phyloP scores from a whole-genome alignment of 2,329 filamentous ascomycete genomes.

The Geosmithia morbida region DNA sequence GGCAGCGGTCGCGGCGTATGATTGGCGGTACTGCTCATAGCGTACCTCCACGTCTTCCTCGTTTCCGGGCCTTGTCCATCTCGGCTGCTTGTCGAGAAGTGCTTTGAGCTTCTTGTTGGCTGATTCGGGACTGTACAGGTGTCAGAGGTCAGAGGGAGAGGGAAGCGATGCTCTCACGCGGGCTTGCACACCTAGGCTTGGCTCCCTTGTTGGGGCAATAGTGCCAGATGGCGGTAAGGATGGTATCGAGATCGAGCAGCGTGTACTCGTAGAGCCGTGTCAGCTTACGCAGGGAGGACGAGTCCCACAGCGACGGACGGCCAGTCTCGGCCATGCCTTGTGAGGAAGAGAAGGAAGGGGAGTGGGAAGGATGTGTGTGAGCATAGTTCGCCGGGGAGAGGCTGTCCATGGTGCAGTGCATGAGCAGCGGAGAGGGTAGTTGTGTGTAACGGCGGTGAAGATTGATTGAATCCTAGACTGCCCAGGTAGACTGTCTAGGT shows the following conservation, averaged over 20 bases:
- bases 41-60: slow-evolving; percentile 36
- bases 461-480: too few relatives aligned
- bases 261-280: slow-evolving; percentile 43
- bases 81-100: slow-evolving; percentile 42
- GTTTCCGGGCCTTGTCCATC: slow-evolving; percentile 38
- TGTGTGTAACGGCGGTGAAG: too few relatives aligned
- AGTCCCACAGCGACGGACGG: slow-evolving; percentile 41
- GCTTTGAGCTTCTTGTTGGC: slow-evolving; percentile 42
- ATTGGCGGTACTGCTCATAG: slow-evolving; percentile 26
- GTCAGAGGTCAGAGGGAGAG: background rate
- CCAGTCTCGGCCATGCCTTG: slow-evolving; percentile 16
- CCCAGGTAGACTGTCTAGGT: too few relatives aligned
- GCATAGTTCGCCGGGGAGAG: too few relatives aligned
- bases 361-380: too few relatives aligned
- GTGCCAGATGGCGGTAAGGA: slow-evolving; percentile 28
- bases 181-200: slow-evolving; percentile 25
- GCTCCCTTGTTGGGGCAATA: slow-evolving; percentile 21
- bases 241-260: slow-evolving; percentile 33
- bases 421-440: too few relatives aligned
- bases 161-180: slow-evolving; percentile 5
- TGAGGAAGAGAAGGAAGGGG: too few relatives aligned
- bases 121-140: slow-evolving; percentile 34
- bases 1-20: slow-evolving; percentile 8
- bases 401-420: too few relatives aligned
- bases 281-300: slow-evolving; percentile 35